Conservation (phyloP, 352 stramenopile species). For the Phytophthora fragariaefolia region DNA sequence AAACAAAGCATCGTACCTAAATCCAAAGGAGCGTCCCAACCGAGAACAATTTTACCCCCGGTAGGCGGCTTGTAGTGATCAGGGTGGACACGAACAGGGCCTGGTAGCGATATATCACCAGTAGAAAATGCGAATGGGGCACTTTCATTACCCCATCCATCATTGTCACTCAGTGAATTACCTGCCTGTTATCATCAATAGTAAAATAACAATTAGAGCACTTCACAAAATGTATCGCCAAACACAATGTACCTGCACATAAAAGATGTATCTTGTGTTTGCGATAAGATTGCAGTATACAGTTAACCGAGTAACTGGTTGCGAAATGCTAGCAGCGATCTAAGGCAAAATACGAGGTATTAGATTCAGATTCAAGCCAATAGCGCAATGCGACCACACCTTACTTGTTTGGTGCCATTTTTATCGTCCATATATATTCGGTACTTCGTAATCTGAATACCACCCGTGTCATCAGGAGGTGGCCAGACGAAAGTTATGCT, state of each 20-base stretch:
- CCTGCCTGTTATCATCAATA: conserved; percentile 42
- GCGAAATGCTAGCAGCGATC: conserved; percentile 22
- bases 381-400: too few species aligned
- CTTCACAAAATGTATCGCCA: not conserved
- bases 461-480: conserved; percentile 54
- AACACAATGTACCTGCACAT: conserved; percentile 47
- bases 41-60: conserved; percentile 60
- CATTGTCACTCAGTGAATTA: conserved; percentile 38
- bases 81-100: conserved; percentile 33
- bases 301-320: conserved; percentile 13
- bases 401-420: conserved; percentile 20
- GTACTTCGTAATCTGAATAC: conserved; percentile 65
- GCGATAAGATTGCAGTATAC: conserved; percentile 40
- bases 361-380: too few species aligned
- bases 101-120: conserved; percentile 36
- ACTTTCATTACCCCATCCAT: conserved; percentile 59
- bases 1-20: conserved; percentile 35
- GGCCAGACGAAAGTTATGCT: conserved; percentile 50
- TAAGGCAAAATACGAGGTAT: conserved; percentile 14
- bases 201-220: not conserved
- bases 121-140: conserved; percentile 42
- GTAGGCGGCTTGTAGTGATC: conserved; percentile 34
- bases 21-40: conserved; percentile 57
- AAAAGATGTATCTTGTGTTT: conserved; percentile 48
- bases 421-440: conserved; percentile 45